These are phyloP conservation scores for Xylariaceae sp. DNA, from an alignment of 2,329 filamentous ascomycete genomes.

Conservation along the genomic window DNA sequence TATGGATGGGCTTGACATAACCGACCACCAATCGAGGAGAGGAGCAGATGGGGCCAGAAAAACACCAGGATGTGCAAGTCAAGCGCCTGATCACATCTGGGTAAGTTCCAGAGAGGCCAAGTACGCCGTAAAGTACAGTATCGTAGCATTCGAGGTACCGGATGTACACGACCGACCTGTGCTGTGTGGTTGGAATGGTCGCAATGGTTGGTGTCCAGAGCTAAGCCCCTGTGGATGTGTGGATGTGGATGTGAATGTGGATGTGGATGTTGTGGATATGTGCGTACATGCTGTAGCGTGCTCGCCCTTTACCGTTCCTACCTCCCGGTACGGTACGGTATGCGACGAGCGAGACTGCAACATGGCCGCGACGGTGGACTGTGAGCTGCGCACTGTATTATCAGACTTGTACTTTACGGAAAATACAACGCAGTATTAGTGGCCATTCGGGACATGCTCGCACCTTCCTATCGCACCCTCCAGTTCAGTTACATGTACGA, in stretches of 20 bases:
- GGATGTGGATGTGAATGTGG: background rate
- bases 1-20: background rate
- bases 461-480: background rate
- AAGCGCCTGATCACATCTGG: conserved; percentile 3
- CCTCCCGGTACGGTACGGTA: background rate
- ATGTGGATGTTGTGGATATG: background rate
- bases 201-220: background rate
- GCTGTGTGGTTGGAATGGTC: background rate
- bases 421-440: background rate
- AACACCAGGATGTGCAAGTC: conserved; percentile 11
- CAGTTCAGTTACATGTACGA: background rate
- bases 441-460: background rate
- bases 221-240: background rate
- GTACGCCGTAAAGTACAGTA: background rate
- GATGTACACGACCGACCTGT: background rate
- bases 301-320: no score
- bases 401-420: background rate
- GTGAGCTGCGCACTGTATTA: conserved; percentile 10
- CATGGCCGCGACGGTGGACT: background rate
- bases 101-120: no score
- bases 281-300: background rate
- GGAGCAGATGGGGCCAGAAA: background rate
- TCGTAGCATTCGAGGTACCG: no score
- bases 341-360: background rate
- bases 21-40: background rate